Conservation (phyloP, 352 stramenopile genomes). For the Globisporangium nodosum region DNA sequence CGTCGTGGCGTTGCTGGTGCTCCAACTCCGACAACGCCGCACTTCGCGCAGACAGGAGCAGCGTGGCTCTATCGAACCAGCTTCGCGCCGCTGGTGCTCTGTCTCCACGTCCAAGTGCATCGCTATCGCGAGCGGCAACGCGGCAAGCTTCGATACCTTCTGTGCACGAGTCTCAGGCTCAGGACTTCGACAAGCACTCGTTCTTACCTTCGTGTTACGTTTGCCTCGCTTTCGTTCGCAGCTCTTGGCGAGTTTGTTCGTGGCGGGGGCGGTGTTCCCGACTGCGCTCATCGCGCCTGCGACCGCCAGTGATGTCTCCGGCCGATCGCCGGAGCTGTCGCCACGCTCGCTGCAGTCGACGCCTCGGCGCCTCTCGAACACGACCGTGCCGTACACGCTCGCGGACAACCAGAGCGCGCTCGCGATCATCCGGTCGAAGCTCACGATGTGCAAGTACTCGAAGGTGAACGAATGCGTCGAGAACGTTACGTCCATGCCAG, state of each 20-base stretch:
- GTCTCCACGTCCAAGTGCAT: neutral
- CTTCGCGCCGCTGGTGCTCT: neutral
- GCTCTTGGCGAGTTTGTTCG: conserved; percentile 31
- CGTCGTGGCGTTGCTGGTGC: conserved; percentile 17
- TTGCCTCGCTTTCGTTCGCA: conserved; percentile 1
- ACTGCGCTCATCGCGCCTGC: conserved; percentile 8
- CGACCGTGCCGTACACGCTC: conserved; percentile 25
- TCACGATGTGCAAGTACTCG: conserved; percentile 69
- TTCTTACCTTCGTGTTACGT: neutral
- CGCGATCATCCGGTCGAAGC: conserved; percentile 29
- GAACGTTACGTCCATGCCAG: conserved; percentile 36
- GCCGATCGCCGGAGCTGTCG: neutral
- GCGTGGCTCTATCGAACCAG: neutral
- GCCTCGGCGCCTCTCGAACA: conserved; percentile 8
- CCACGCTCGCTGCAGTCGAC: neutral
- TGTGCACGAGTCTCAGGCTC: neutral
- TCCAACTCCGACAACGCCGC: conserved; percentile 16
- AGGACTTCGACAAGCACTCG: neutral
- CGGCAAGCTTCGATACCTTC: neutral
- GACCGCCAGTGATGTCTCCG: neutral
- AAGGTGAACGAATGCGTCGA: conserved; percentile 50
- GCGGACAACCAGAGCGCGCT: conserved; percentile 32
- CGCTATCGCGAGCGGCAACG: conserved; percentile 1
- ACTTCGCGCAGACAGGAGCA: neutral
- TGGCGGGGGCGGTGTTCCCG: conserved; percentile 36